Evolutionary conservation across 495 filamentous ascomycete genomes (phyloP).

Genomic region (Aspergillus campestris): DNA sequence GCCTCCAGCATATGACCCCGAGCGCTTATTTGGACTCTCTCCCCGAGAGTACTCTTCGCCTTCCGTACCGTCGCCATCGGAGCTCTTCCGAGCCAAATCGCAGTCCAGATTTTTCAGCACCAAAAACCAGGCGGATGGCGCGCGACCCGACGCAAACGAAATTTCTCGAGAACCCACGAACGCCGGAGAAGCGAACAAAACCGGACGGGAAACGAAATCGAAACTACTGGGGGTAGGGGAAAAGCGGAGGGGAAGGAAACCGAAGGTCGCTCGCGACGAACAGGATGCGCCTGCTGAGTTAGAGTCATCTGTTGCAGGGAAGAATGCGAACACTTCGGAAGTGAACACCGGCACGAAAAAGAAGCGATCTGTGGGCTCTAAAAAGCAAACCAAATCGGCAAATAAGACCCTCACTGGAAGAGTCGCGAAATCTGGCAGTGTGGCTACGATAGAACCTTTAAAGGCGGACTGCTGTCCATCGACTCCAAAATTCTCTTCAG

Average conservation of each 20-base stretch:
- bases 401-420: slow-evolving; percentile 32
- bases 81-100: slow-evolving; percentile 19
- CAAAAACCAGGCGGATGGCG: neutral
- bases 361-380: slow-evolving; percentile 10
- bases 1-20: slow-evolving; percentile 4
- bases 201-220: slow-evolving; percentile 4
- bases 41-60: slow-evolving; percentile 22
- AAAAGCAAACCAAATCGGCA: slow-evolving; percentile 13
- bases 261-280: slow-evolving; percentile 1
- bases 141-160: slow-evolving; percentile 3
- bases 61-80: slow-evolving; percentile 27
- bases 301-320: slow-evolving; percentile 1
- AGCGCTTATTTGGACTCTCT: slow-evolving; percentile 6
- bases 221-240: slow-evolving; percentile 7
- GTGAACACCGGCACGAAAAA: slow-evolving; percentile 13
- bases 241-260: slow-evolving; percentile 13
- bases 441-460: slow-evolving; percentile 6
- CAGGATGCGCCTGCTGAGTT: neutral
- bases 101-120: slow-evolving; percentile 24
- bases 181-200: slow-evolving; percentile 3
- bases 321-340: slow-evolving; percentile 9
- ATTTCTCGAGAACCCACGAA: slow-evolving; percentile 1
- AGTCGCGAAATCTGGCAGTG: slow-evolving; percentile 22
- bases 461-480: slow-evolving; percentile 4
- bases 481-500: neutral